phyloP scores from a whole-genome alignment of 179 eudicot species.

The Kewa caespitosa region DNA sequence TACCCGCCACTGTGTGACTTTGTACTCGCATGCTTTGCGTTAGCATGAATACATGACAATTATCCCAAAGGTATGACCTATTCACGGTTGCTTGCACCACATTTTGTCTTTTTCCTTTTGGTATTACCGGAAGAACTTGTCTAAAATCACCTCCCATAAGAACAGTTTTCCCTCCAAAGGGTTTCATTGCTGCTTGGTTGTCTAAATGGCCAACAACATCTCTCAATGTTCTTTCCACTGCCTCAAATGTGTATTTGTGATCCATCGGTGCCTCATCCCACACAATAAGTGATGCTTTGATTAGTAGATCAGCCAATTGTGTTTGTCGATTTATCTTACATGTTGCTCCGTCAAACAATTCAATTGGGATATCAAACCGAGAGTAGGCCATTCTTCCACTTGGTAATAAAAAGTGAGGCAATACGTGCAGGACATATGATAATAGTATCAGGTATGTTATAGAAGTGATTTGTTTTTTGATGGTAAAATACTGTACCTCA shows the following conservation, averaged over 20 bases:
- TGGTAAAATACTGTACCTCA: no score
- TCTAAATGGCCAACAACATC: neutral
- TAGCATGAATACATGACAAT: neutral
- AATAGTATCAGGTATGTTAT: no score
- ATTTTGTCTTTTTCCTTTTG: slow-evolving; percentile 2
- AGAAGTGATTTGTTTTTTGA: no score
- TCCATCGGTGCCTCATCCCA: slow-evolving; percentile 27
- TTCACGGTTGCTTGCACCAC: slow-evolving; percentile 5
- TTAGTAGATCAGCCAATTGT: neutral
- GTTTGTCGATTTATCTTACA: slow-evolving; percentile 10
- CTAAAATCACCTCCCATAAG: slow-evolving; percentile 2
- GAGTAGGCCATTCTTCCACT: no score
- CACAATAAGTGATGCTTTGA: neutral
- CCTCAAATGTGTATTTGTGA: slow-evolving; percentile 10
- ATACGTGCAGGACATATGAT: no score
- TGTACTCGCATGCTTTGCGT: neutral
- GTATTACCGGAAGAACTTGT: neutral
- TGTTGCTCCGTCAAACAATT: neutral
- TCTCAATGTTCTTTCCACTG: slow-evolving; percentile 2
- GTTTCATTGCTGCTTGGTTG: neutral
- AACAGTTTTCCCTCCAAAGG: slow-evolving; percentile 7
- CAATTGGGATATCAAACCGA: slow-evolving; percentile 5
- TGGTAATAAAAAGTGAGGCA: no score
- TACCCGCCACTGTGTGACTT: neutral
- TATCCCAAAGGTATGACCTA: neutral